phyloP scores from a whole-genome alignment of 1,284 basidiomycete species.

The Malassezia restricta region DNA sequence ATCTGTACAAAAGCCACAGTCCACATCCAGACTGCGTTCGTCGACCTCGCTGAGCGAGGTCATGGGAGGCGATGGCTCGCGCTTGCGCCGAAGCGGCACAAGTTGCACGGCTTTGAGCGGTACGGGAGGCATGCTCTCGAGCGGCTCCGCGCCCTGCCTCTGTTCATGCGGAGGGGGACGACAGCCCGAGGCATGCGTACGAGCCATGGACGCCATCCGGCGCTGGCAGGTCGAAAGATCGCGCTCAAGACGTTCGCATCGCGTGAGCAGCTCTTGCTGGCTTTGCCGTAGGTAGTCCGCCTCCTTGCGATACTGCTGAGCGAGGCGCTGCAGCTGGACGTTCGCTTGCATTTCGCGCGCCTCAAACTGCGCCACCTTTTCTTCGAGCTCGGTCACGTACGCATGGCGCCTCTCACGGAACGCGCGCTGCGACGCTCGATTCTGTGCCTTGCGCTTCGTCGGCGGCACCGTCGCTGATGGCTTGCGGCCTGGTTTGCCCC shows the following conservation, averaged over 20 bases:
- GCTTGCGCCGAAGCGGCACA: not conserved
- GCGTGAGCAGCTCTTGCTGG: slow-evolving; percentile 18
- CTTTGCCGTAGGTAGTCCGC: slow-evolving; percentile 24
- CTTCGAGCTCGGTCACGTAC: slow-evolving; percentile 34
- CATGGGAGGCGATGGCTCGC: not conserved
- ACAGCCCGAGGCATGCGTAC: not conserved
- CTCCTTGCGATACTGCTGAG: slow-evolving; percentile 29
- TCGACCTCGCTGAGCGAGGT: not conserved
- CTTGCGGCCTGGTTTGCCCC: slow-evolving; percentile 44
- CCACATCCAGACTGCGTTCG: slow-evolving; percentile 16
- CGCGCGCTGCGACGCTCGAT: slow-evolving; percentile 36
- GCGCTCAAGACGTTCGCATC: slow-evolving; percentile 19
- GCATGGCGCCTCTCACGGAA: slow-evolving; percentile 35
- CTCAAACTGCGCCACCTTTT: slow-evolving; percentile 34
- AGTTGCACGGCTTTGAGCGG: not conserved
- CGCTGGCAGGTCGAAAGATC: not conserved
- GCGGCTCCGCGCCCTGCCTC: not conserved
- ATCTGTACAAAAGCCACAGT: slow-evolving; percentile 38
- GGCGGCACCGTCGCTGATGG: slow-evolving; percentile 36
- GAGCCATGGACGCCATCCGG: not conserved
- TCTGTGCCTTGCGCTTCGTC: slow-evolving; percentile 43
- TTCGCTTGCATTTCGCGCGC: slow-evolving; percentile 30
- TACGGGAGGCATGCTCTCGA: not conserved
- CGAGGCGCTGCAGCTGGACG: slow-evolving; percentile 37
- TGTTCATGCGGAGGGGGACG: not conserved